phyloP scores from a whole-genome alignment of 2,329 filamentous ascomycete genomes.

The Diaporthe sp. region DNA sequence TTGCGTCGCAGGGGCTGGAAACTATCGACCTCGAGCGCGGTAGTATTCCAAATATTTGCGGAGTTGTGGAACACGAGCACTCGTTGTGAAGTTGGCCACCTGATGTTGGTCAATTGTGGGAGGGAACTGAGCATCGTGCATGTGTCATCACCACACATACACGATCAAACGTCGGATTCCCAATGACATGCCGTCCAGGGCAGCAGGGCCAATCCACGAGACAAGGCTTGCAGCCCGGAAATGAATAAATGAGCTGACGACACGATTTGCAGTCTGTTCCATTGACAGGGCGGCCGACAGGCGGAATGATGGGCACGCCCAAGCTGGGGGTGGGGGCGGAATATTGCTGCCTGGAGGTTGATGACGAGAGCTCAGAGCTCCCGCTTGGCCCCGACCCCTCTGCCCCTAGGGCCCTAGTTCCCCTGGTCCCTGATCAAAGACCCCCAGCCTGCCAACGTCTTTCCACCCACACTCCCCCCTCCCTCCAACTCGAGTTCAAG shows the following conservation, averaged over 20 bases:
- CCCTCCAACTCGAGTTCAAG: constrained; percentile 7
- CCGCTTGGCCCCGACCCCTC: not conserved
- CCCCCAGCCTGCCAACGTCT: not conserved
- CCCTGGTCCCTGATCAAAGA: not conserved
- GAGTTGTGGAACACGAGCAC: not conserved
- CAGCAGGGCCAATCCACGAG: not conserved
- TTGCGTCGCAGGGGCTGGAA: not conserved
- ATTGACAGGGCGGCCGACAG: not conserved
- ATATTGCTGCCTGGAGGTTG: constrained; percentile 17
- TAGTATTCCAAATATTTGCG: not conserved
- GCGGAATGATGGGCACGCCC: not conserved
- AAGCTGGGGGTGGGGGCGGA: not conserved
- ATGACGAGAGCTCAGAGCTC: not conserved
- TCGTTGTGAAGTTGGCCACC: not conserved
- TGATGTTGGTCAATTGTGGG: not conserved
- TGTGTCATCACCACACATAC: not conserved
- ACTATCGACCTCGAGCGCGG: not conserved
- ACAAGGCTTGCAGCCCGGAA: not conserved
- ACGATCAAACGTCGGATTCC: not conserved
- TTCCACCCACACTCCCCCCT: not conserved
- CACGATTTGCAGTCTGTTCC: not conserved
- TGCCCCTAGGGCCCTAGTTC: not conserved
- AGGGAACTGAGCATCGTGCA: not conserved
- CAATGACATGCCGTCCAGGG: too few relatives aligned
- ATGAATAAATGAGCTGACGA: not conserved